Conservation (phyloP, 2,329 filamentous ascomycete genomes). For the Claviceps maximensis region DNA sequence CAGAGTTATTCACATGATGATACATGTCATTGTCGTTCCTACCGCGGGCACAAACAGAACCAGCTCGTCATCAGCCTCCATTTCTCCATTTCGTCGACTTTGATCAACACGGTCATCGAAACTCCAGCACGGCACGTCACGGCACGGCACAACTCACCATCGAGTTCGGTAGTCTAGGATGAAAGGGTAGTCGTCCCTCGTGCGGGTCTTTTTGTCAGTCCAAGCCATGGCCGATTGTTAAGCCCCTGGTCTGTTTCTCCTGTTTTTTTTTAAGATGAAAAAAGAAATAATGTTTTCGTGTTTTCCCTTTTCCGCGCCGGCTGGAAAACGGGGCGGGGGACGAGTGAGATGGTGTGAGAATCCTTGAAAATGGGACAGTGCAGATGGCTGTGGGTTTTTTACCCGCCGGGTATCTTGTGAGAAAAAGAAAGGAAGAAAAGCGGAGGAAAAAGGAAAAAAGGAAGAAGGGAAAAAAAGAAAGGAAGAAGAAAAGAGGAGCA, state of each 20-base stretch:
- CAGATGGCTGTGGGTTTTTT: too few relatives aligned
- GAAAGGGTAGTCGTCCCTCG: conserved; percentile 62
- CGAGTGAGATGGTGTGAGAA: too few relatives aligned
- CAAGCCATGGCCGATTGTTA: conserved; percentile 2
- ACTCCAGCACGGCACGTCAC: neutral
- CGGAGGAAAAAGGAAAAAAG: neutral
- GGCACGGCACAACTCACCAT: conserved; percentile 45
- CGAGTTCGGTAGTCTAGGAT: conserved; percentile 71
- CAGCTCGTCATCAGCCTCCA: neutral
- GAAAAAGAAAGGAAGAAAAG: too few relatives aligned
- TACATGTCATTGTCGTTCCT: conserved; percentile 96
- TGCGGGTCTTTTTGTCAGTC: conserved; percentile 38
- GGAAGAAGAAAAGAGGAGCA: neutral
- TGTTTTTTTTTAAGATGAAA: too few relatives aligned
- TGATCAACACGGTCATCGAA: too few relatives aligned
- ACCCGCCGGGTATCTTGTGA: too few relatives aligned
- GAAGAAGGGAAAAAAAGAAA: neutral
- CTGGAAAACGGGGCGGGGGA: too few relatives aligned
- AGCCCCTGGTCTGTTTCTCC: too few relatives aligned
- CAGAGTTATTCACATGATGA: conserved; percentile 80
- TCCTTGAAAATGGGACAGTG: too few relatives aligned
- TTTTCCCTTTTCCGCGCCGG: too few relatives aligned
- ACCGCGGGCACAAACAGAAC: too few relatives aligned
- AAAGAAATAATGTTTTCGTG: too few relatives aligned
- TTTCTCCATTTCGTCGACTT: neutral